Conservation (phyloP, 2,329 filamentous ascomycete genomes). For the Tolypocladium sp. region DNA sequence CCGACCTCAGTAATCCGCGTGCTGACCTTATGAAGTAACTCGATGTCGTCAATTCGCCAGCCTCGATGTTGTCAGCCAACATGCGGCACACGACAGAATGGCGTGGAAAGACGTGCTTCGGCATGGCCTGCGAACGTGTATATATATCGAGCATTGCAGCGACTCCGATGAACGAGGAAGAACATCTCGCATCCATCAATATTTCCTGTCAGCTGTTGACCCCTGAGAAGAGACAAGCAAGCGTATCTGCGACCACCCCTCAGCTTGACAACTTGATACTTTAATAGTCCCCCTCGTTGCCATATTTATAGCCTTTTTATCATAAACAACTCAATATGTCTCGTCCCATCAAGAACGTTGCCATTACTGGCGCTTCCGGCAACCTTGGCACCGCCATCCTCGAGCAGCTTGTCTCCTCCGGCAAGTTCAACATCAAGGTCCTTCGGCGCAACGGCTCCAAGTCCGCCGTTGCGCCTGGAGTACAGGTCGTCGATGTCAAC, state of each 20-base stretch:
- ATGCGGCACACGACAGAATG: not conserved
- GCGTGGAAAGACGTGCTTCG: not conserved
- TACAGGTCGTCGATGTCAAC: conserved; percentile 25
- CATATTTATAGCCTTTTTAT: not conserved
- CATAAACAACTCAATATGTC: conserved; percentile 13
- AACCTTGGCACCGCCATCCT: conserved; percentile 22
- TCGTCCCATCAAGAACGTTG: conserved; percentile 25
- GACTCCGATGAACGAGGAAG: not conserved
- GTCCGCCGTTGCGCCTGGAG: conserved; percentile 18
- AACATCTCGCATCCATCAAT: not conserved
- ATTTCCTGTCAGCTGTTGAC: not conserved
- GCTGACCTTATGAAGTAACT: too few species aligned
- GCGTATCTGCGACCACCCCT: too few species aligned
- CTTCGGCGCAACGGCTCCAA: conserved; percentile 30
- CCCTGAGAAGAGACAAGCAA: too few species aligned
- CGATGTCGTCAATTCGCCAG: not conserved
- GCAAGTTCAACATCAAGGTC: conserved; percentile 25
- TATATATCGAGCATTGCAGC: not conserved
- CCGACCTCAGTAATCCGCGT: not conserved
- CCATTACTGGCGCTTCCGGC: conserved; percentile 26
- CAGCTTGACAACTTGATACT: not conserved
- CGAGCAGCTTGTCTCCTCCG: conserved; percentile 17
- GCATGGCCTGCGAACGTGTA: not conserved
- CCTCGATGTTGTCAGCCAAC: not conserved
- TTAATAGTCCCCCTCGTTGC: not conserved